Percentiles rank a stretch among this genome's conserved stretches.
Evolutionary conservation across 2,329 filamentous ascomycete genomes (phyloP).

Genomic region (Pseudogymnoascus sp.): DNA sequence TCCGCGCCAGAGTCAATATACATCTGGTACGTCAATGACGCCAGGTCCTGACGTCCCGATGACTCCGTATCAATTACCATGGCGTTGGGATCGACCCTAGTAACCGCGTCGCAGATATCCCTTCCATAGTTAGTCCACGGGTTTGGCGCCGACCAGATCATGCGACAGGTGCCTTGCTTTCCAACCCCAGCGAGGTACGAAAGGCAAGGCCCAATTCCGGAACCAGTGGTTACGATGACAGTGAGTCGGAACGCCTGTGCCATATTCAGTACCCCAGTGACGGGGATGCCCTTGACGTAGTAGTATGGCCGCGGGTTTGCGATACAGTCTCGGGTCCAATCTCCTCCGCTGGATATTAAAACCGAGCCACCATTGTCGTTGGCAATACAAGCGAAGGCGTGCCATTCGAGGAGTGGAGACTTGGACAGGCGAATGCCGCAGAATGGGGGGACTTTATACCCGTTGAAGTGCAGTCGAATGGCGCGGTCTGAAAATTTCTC

Average conservation of each 20-base stretch:
- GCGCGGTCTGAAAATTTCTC: constrained; percentile 51
- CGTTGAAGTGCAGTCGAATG: constrained; percentile 45
- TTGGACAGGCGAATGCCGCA: constrained; percentile 40
- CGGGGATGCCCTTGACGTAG: constrained; percentile 46
- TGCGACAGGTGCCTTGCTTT: constrained; percentile 20
- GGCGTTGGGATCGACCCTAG: constrained; percentile 27
- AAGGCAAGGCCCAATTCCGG: constrained; percentile 32
- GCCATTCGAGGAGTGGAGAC: constrained; percentile 45
- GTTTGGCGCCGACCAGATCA: constrained; percentile 31
- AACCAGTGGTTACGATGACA: constrained; percentile 33
- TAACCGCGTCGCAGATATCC: constrained; percentile 27
- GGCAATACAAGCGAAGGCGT: constrained; percentile 51
- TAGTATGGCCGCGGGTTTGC: constrained; percentile 41
- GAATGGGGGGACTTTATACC: constrained; percentile 33
- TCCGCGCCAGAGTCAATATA: constrained; percentile 28
- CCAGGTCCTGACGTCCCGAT: constrained; percentile 28
- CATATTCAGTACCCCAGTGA: constrained; percentile 30
- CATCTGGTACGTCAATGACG: constrained; percentile 25
- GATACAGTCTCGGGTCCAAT: constrained; percentile 49
- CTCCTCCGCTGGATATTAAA: constrained; percentile 49
- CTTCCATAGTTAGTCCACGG: constrained; percentile 29
- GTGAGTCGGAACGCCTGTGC: constrained; percentile 28
- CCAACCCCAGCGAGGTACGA: constrained; percentile 20
- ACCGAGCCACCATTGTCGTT: constrained; percentile 42
- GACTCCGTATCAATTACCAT: constrained; percentile 30